Evolutionary conservation across 352 stramenopile genomes (phyloP).

Genomic region (Pythium graminicola): DNA sequence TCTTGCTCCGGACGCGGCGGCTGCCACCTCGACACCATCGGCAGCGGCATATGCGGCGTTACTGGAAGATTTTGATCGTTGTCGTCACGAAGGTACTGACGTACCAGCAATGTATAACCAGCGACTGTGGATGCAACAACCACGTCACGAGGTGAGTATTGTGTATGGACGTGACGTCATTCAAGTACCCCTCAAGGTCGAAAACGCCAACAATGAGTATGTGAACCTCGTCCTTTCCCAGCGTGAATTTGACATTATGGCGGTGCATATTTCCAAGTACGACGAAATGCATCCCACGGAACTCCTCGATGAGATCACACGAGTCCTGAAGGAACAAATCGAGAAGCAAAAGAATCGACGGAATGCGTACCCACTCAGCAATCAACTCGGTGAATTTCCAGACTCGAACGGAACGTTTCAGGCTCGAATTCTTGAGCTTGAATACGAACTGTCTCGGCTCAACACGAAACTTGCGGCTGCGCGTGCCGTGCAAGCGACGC

Average conservation of each 20-base stretch:
- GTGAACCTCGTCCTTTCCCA: constrained; percentile 71
- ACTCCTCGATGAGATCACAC: constrained; percentile 52
- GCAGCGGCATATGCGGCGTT: constrained; percentile 9
- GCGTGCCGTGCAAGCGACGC: constrained; percentile 45
- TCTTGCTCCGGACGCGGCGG: constrained; percentile 6
- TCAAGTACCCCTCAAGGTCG: constrained; percentile 59
- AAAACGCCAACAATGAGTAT: constrained; percentile 35
- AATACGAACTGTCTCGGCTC: constrained; percentile 64
- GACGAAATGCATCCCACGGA: constrained; percentile 48
- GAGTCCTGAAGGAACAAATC: constrained; percentile 40
- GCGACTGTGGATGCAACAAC: constrained; percentile 18
- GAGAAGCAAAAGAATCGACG: constrained; percentile 33
- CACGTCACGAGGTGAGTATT: constrained; percentile 30
- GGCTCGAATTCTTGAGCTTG: constrained; percentile 48
- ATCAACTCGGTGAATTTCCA: constrained; percentile 21
- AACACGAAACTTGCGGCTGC: constrained; percentile 54
- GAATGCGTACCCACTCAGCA: constrained; percentile 16
- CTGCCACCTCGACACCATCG: background rate
- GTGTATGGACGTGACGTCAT: constrained; percentile 68
- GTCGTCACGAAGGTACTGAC: background rate
- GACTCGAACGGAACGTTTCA: constrained; percentile 45
- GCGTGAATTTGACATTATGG: constrained; percentile 73
- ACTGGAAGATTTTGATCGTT: constrained; percentile 12
- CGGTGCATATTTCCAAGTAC: constrained; percentile 62
- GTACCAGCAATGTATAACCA: constrained; percentile 14